phyloP scores from a whole-genome alignment of 345 rosid species.

The Chamaenerion angustifolium region DNA sequence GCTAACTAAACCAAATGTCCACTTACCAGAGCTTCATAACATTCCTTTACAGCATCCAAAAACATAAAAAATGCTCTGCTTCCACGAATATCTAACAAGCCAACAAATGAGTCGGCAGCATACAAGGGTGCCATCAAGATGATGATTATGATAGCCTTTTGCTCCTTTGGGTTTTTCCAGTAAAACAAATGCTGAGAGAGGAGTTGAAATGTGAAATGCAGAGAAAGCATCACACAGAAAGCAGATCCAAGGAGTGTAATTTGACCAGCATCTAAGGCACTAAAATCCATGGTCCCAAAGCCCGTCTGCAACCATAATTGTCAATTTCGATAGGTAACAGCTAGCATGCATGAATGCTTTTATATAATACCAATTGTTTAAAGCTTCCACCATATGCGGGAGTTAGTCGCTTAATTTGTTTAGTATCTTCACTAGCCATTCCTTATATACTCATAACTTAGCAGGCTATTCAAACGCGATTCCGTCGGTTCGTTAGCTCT shows the following conservation, averaged over 20 bases:
- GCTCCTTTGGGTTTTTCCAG: conserved; percentile 96
- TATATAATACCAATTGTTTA: too few species aligned
- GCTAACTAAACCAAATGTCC: not conserved
- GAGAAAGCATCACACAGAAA: conserved; percentile 38
- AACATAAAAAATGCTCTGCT: conserved; percentile 69
- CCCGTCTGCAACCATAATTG: not conserved
- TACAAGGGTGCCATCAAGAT: conserved; percentile 92
- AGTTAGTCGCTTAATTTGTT: too few species aligned
- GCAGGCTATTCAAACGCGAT: too few species aligned
- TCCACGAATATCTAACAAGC: conserved; percentile 62
- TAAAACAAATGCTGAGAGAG: conserved; percentile 66
- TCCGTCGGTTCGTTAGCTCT: too few species aligned
- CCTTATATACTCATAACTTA: too few species aligned
- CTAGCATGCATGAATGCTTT: too few species aligned
- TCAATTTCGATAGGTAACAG: too few species aligned
- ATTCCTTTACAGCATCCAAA: conserved; percentile 80
- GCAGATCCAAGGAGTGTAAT: conserved; percentile 54
- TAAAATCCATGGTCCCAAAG: conserved; percentile 41
- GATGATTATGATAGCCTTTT: conserved; percentile 74
- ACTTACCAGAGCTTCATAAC: conserved; percentile 90
- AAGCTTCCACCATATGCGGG: too few species aligned
- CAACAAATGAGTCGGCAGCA: conserved; percentile 56
- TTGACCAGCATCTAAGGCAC: conserved; percentile 36
- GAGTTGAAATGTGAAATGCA: conserved; percentile 78
- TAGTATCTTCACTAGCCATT: too few species aligned